Percentiles rank a stretch among this genome's conserved stretches.
These are phyloP conservation scores for grape (Vitis vinifera) DNA, from an alignment of 164 flowering plant species.

Conservation along the genomic window ASM3070453v1 NC_081812.1:23373001-23373500, in stretches of 20 bases:
- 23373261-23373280: no score
- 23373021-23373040: conserved; percentile 16
- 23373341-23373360: background rate
- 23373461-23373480: no score
- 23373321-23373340: background rate
- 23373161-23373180: conserved; percentile 13
- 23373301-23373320: background rate
- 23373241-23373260: conserved; percentile 23
- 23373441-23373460: background rate
- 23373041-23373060: background rate
- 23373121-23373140: background rate
- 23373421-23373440: background rate
- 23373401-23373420: background rate
- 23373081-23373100: background rate
- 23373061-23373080: background rate
- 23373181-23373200: conserved; percentile 49
- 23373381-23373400: background rate
- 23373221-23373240: conserved; percentile 40
- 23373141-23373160: background rate
- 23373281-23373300: background rate
- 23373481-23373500: background rate
- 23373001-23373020: conserved; percentile 43
- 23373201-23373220: conserved; percentile 32
- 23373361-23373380: background rate
- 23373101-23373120: background rate